Percentiles rank a stretch among this genome's conserved stretches.
phyloP scores from a whole-genome alignment of 352 stramenopile species.

The Sclerospora graminicola region DNA sequence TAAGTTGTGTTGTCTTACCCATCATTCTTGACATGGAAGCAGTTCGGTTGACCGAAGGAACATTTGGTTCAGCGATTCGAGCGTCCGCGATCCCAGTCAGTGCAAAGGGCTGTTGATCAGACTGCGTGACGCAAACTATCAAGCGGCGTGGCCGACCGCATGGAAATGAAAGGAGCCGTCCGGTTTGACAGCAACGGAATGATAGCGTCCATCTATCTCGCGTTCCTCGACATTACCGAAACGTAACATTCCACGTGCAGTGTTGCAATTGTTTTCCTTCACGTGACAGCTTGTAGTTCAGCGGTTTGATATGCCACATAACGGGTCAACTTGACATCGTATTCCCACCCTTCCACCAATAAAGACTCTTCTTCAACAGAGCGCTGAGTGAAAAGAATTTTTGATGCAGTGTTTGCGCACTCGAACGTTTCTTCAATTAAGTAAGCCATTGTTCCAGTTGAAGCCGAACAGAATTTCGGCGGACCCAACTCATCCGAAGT shows the following conservation, averaged over 20 bases:
- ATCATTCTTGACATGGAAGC: constrained; percentile 22
- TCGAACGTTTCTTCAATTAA: constrained; percentile 19
- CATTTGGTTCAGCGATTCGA: constrained; percentile 24
- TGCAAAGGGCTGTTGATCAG: constrained; percentile 44
- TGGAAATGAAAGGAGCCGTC: constrained; percentile 58
- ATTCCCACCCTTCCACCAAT: constrained; percentile 45
- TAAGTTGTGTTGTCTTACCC: constrained; percentile 32
- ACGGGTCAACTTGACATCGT: constrained; percentile 20
- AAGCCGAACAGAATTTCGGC: constrained; percentile 20
- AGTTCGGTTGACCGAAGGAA: constrained; percentile 18
- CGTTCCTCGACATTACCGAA: constrained; percentile 67
- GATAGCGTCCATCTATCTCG: constrained; percentile 51
- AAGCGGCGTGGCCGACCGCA: constrained; percentile 41
- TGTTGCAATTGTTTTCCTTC: constrained; percentile 1
- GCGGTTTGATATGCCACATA: neutral
- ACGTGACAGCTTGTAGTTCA: neutral
- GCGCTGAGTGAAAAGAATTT: constrained; percentile 7
- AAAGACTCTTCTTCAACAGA: constrained; percentile 27
- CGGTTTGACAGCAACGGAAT: constrained; percentile 50
- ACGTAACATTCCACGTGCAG: constrained; percentile 48
- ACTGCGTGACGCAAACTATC: constrained; percentile 53
- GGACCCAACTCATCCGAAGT: neutral
- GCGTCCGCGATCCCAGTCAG: constrained; percentile 34
- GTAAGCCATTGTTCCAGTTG: constrained; percentile 7
- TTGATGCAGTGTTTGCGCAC: constrained; percentile 8